phyloP scores from a whole-genome alignment of 1,284 basidiomycete species.

The Apiotrichum veenhuisii region DNA sequence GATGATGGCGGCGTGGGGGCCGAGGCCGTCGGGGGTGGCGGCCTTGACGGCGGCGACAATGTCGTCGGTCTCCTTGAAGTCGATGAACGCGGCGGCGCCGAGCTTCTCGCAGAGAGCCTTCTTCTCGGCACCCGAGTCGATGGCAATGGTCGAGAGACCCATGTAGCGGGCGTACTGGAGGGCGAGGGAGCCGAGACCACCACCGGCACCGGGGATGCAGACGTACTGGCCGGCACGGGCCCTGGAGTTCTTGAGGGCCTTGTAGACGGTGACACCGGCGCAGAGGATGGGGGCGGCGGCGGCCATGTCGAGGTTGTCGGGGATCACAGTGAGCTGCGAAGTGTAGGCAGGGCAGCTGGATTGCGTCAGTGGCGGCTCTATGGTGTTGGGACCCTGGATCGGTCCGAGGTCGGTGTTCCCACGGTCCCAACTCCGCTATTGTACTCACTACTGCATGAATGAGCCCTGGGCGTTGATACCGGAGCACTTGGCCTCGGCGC shows the following conservation, averaged over 20 bases:
- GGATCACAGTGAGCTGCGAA: conserved; percentile 70
- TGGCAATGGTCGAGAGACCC: conserved; percentile 73
- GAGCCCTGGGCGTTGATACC: conserved; percentile 58
- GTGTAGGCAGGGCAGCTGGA: conserved; percentile 54
- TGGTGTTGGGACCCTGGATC: background rate
- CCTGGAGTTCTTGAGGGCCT: conserved; percentile 71
- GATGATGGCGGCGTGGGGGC: conserved; percentile 71
- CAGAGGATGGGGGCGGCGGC: conserved; percentile 79
- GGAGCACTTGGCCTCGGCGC: conserved; percentile 59
- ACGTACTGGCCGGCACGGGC: conserved; percentile 75
- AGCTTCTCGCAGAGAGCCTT: conserved; percentile 62
- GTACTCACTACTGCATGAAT: conserved; percentile 29
- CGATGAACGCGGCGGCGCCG: conserved; percentile 74
- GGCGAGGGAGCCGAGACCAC: conserved; percentile 55
- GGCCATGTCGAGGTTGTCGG: conserved; percentile 61
- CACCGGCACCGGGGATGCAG: conserved; percentile 58
- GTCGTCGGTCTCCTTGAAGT: conserved; percentile 59
- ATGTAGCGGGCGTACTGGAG: conserved; percentile 71
- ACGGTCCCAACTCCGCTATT: background rate
- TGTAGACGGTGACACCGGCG: conserved; percentile 62
- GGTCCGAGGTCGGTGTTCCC: background rate
- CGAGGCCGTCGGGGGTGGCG: conserved; percentile 62
- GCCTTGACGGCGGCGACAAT: conserved; percentile 49
- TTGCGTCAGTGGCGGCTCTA: background rate
- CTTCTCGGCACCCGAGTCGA: conserved; percentile 73